Base-by-base conservation (phyloP, 1,284 basidiomycete species). In the Ceratobasidium papillatum region DNA sequence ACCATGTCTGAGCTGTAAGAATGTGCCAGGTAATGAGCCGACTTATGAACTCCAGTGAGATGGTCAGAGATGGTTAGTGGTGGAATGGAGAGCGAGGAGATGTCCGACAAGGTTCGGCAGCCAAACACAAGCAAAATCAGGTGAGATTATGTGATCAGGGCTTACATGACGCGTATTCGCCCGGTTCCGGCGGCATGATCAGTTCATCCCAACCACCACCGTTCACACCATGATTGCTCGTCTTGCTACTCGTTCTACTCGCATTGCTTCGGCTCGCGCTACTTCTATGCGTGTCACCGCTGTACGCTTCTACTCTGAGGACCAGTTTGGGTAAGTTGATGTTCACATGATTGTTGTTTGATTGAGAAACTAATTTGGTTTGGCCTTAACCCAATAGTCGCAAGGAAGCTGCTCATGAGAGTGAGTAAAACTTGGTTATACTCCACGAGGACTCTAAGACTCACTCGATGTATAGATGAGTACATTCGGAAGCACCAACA, bases 201-300 rank as follows among this genome's bases (percentile, higher is more conserved):
- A 69, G 36, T 61, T 51, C 56, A 52, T 58, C 32, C 49, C 47
- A 51, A 71, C 68, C 56, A 71, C 43, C 52, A 61, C 38, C 64
- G 25, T 47, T 34, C 49, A 66, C 64, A 66, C 52, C 43, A 71
- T 71, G 68, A 59, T 71, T 32, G 68, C 68, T 56, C 68, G 68
- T 43, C 47, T 71, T 71, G 56, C 56, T 32, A 43, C 43, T 49
- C 68, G 68, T 49, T 22, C 68, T 47, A 54, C 45, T 25, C 61
- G 38, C 17, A 22, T 47, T 32, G n/a, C 30, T 25, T 30, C 61
- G 11, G 25, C 56, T n/a, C 68, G 68, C 17, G 8, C 38, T 2
- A 25, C 47, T 52, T 9, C 45, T 47, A n/a, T 47, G 7, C 45
- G 45, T 47, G 11, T 34, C 27, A 45, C 52, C 11, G 68, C 54